phyloP scores from a whole-genome alignment of 106 monocot genomes.

The Narthecium ossifragum region DNA sequence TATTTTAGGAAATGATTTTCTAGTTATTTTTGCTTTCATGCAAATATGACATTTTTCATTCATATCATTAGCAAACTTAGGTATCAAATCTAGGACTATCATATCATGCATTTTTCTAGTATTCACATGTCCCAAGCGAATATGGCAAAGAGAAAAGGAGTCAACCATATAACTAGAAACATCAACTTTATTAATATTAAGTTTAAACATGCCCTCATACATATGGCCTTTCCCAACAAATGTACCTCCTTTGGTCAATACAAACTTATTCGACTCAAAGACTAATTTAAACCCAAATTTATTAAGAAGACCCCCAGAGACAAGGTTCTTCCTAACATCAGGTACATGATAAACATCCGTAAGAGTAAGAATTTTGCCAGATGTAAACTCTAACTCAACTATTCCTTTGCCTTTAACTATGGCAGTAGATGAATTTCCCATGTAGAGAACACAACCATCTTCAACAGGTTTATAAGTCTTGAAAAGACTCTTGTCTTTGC shows the following conservation, averaged over 20 bases:
- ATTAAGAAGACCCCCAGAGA: neutral
- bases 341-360: slow-evolving; percentile 1
- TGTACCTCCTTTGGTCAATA: neutral
- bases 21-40: neutral
- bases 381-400: slow-evolving; percentile 2
- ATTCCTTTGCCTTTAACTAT: neutral
- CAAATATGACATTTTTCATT: slow-evolving; percentile 3
- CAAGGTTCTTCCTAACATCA: neutral
- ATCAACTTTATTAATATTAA: neutral
- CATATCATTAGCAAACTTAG: neutral
- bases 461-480: neutral
- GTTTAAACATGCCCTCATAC: neutral
- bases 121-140: slow-evolving; percentile 2
- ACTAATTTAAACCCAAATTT: neutral
- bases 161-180: neutral
- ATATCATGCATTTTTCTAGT: neutral
- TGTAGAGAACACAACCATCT: neutral
- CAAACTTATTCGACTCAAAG: neutral
- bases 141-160: slow-evolving; percentile 5
- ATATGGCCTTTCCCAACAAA: neutral
- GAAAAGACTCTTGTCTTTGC: too few species aligned
- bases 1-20: neutral
- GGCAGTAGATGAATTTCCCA: neutral
- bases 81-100: neutral
- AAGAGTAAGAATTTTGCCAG: neutral